A percentile compares a stretch with the other conserved stretches of the same genome.
Evolutionary conservation across 179 eudicot species (phyloP).

Genomic region (Nepenthes alata): DNA sequence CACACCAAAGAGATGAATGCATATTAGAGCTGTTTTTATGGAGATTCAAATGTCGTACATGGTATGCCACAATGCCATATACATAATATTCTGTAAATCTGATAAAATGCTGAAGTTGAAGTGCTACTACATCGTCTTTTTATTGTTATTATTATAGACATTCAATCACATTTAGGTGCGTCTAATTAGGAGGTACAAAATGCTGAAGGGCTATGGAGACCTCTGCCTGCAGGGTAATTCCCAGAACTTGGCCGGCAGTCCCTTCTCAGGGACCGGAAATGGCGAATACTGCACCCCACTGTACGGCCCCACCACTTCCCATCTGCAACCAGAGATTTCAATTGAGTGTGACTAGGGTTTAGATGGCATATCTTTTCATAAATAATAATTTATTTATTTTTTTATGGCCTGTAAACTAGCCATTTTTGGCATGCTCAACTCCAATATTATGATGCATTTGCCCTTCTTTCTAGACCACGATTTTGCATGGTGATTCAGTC

Average conservation of each 20-base stretch:
- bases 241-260: conserved; percentile 29
- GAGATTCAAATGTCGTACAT: too few species aligned
- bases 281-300: conserved; percentile 29
- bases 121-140: too few species aligned
- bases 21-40: too few species aligned
- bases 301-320: conserved; percentile 22
- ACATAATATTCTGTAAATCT: too few species aligned
- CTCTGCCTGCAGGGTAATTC: conserved; percentile 3
- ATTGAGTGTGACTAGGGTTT: not conserved
- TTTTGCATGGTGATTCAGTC: not conserved
- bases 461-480: not conserved
- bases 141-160: too few species aligned
- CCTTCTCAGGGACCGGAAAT: conserved; percentile 33
- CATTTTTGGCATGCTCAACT: too few species aligned
- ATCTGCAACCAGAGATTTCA: conserved; percentile 15
- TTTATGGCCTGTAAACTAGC: not conserved
- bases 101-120: too few species aligned
- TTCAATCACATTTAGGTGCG: too few species aligned
- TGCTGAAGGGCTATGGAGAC: too few species aligned
- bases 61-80: too few species aligned
- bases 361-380: not conserved
- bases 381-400: not conserved
- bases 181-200: too few species aligned
- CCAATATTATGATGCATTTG: not conserved
- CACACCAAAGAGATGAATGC: too few species aligned